phyloP scores from a whole-genome alignment of 2,329 filamentous ascomycete genomes.

The Fusarium pseudograminearum region DNA sequence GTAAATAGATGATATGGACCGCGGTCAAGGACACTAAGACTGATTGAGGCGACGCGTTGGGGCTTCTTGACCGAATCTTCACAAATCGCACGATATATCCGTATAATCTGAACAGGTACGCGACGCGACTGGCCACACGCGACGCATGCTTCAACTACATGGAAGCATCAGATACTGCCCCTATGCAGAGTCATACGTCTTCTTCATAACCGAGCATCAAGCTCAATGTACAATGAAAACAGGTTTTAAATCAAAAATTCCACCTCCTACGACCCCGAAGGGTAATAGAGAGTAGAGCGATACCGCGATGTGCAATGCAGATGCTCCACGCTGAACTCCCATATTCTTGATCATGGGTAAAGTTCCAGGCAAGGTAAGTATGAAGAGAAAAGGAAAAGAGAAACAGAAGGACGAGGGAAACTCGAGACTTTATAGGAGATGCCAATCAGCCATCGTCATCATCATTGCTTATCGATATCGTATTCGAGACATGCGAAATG shows the following conservation, averaged over 20 bases:
- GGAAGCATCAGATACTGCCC: no score
- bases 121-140: not conserved
- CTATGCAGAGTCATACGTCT: not conserved
- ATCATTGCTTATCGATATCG: not conserved
- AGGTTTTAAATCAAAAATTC: conserved; percentile 22
- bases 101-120: not conserved
- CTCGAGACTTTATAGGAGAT: not conserved
- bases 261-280: conserved; percentile 22
- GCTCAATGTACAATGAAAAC: conserved; percentile 12
- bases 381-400: conserved; percentile 15
- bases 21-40: not conserved
- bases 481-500: not conserved
- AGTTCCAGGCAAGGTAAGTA: conserved; percentile 28
- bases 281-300: conserved; percentile 19
- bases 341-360: conserved; percentile 15
- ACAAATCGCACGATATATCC: no score
- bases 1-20: not conserved
- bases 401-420: not conserved
- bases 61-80: no score
- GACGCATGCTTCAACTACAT: not conserved
- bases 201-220: conserved; percentile 9
- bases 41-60: not conserved
- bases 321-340: conserved; percentile 18
- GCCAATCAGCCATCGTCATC: not conserved
- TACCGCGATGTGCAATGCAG: conserved; percentile 27